These are phyloP conservation scores for Candolleomyces aberdarensis DNA, from an alignment of 768 basidiomycete genomes.

Conservation along the genomic window DNA sequence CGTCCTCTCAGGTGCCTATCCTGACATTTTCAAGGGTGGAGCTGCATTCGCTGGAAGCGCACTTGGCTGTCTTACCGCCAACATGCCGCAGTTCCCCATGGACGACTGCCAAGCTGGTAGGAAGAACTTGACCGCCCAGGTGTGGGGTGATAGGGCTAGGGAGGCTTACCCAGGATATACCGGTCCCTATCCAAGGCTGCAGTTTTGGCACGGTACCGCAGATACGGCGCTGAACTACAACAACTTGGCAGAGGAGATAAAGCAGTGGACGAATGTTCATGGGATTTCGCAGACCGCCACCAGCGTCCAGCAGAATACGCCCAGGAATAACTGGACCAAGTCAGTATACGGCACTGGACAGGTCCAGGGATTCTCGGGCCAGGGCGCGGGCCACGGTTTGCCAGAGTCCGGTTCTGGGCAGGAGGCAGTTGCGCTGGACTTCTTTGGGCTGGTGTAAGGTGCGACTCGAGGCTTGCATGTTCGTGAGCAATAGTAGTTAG, in stretches of 20 bases:
- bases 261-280: conserved; percentile 57
- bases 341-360: conserved; percentile 43
- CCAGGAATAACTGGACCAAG: conserved; percentile 43
- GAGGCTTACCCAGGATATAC: conserved; percentile 51
- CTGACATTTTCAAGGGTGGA: conserved; percentile 50
- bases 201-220: conserved; percentile 55
- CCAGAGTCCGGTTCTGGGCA: conserved; percentile 39
- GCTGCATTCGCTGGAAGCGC: conserved; percentile 50
- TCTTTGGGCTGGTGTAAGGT: conserved; percentile 38
- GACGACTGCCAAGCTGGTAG: conserved; percentile 43
- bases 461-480: too few species aligned
- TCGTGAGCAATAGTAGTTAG: too few species aligned
- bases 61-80: conserved; percentile 50
- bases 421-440: conserved; percentile 36
- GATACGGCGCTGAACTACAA: conserved; percentile 48
- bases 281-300: conserved; percentile 40
- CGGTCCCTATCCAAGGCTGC: conserved; percentile 50
- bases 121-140: conserved; percentile 38
- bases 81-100: conserved; percentile 38
- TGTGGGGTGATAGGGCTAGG: conserved; percentile 49
- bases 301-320: conserved; percentile 35
- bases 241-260: conserved; percentile 53
- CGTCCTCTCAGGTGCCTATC: conserved; percentile 52
- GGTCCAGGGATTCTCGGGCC: conserved; percentile 45
- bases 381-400: conserved; percentile 51